Evolutionary conservation across 2,329 filamentous ascomycete species (phyloP), one percentile per base, ranked within the genome.

Genomic region (Ascochyta fabae): DNA sequence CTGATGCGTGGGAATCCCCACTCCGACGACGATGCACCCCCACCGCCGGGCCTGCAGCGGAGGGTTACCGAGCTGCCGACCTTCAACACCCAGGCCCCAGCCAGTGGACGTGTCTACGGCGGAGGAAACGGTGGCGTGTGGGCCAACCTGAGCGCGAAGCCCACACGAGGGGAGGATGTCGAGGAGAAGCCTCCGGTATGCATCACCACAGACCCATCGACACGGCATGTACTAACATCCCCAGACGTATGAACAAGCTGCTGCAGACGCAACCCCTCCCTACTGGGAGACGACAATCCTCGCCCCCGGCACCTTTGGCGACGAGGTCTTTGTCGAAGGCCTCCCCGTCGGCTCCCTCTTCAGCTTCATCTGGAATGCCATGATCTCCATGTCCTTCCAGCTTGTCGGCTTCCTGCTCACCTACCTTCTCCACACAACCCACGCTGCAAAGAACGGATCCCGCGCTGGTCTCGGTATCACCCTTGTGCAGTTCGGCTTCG

Each of bases 261-360:
- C 95, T 3, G 94, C 94, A 38, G 95, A 99, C 76, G 90, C 92
- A 23, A 95, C 95, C 43, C 95, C 95, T 1, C 95, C 95, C 0
- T 99, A 99, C 78, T 99, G 95, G 95, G 95, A 99, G 80, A 99
- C 95, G 6, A 98, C 95, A 0, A 97, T 99, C 62, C 85, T 99
- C 47, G 94, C 93, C 0, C 95, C 95, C 0, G 95, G 94, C 51
- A 86, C 95, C 62, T 90, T 90, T n/a, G 86, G 88, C 35, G 93
- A 98, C 72, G 95, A 99, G 75, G 94, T 99, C 43, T 99, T 95
- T 71, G 90, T 99, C 53, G 95, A 99, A 73, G 95, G 95, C 67
- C 88, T 99, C 71, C 92, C 96, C 3, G 95, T 96, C 48, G 91
- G 91, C 61, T 92, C 90, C 44, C 80, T 95, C 59, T 96, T 96